Percentiles rank a stretch among this genome's conserved stretches.
These are phyloP conservation scores for Boletus fagicola DNA, from an alignment of 768 basidiomycete species.

Conservation along the genomic window DNA sequence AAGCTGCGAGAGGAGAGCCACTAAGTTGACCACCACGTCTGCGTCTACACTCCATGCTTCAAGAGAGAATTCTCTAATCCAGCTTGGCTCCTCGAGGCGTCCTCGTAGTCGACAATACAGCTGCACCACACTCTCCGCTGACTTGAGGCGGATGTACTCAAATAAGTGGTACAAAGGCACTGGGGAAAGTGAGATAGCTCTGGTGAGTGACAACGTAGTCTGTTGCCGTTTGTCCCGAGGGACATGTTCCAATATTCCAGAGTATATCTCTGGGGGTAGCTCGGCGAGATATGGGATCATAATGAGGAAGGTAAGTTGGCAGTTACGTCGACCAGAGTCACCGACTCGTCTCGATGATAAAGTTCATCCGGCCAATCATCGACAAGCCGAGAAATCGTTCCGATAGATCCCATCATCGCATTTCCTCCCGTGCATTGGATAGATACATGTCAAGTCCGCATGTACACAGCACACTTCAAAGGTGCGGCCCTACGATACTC, in stretches of 20 bases:
- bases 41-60: conserved; percentile 73
- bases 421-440: neutral
- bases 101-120: conserved; percentile 57
- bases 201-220: conserved; percentile 56
- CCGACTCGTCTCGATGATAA: neutral
- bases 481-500: conserved; percentile 31
- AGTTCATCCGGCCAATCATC: neutral
- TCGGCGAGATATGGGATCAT: conserved; percentile 27
- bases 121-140: conserved; percentile 50
- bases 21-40: conserved; percentile 68
- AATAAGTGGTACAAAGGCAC: conserved; percentile 61
- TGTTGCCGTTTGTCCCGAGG: conserved; percentile 46
- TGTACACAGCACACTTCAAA: conserved; percentile 6
- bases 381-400: neutral
- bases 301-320: neutral
- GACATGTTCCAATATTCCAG: conserved; percentile 53
- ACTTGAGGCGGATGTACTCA: conserved; percentile 49
- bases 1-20: conserved; percentile 54
- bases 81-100: conserved; percentile 30
- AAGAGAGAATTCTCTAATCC: conserved; percentile 51
- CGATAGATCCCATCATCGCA: neutral
- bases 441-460: neutral
- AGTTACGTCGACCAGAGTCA: neutral
- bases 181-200: conserved; percentile 59
- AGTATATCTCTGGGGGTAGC: conserved; percentile 69